A percentile compares a stretch with the other conserved stretches of the same genome.
phyloP scores from a whole-genome alignment of 495 filamentous ascomycete species.

The Tuber borchii region DNA sequence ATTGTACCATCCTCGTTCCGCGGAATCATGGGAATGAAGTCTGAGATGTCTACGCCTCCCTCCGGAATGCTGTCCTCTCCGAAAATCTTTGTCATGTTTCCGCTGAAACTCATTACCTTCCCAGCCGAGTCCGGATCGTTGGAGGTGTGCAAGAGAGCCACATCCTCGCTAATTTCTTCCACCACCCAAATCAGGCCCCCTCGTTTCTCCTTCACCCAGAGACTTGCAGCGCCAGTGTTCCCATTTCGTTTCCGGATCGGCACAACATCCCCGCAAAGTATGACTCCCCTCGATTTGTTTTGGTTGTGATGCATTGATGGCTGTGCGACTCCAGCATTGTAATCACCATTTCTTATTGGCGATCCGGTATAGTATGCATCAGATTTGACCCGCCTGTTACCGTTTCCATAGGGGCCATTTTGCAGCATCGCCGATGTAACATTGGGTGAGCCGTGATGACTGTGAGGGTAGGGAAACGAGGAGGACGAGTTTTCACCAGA shows the following conservation, averaged over 20 bases:
- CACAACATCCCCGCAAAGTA: conserved; percentile 94
- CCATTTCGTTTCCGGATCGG: conserved; percentile 95
- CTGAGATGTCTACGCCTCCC: conserved; percentile 62
- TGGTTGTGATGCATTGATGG: conserved; percentile 50
- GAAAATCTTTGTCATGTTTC: conserved; percentile 57
- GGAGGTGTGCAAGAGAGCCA: conserved; percentile 54
- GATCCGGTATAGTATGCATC: conserved; percentile 39
- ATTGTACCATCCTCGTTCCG: conserved; percentile 61
- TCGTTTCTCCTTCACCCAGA: conserved; percentile 97
- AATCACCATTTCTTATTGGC: conserved; percentile 22
- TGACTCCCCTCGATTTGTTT: conserved; percentile 77
- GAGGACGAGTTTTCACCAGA: conserved; percentile 46
- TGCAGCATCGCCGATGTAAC: conserved; percentile 34
- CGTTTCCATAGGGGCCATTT: conserved; percentile 22
- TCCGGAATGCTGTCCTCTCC: conserved; percentile 67
- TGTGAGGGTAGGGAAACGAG: conserved; percentile 45
- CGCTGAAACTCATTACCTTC: conserved; percentile 42
- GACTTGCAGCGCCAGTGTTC: conserved; percentile 76
- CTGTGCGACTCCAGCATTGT: conserved; percentile 37
- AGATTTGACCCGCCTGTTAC: conserved; percentile 44
- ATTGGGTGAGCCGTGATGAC: conserved; percentile 43
- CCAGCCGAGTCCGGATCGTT: conserved; percentile 26
- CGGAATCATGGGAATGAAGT: conserved; percentile 76
- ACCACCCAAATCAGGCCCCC: conserved; percentile 94
- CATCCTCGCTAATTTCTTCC: conserved; percentile 94